Conservation (phyloP, 208 protist genomes). For the Acanthamoeba triangularis region DNA sequence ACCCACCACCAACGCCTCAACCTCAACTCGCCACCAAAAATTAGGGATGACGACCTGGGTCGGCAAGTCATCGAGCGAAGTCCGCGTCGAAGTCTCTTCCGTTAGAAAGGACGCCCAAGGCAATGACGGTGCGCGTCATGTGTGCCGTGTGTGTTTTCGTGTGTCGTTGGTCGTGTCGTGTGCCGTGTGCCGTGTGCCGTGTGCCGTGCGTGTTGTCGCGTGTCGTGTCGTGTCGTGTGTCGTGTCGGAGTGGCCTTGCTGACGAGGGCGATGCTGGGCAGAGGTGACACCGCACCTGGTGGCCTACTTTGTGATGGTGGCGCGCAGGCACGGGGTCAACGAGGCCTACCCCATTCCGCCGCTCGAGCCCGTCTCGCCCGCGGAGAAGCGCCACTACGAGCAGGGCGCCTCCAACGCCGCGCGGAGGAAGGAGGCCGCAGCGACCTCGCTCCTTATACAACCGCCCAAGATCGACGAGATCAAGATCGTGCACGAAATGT, state of each 20-base stretch:
- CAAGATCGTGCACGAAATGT: constrained; percentile 53
- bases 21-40: too few species aligned
- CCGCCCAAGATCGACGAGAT: constrained; percentile 54
- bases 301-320: constrained; percentile 74
- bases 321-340: not conserved
- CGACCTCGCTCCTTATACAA: constrained; percentile 21
- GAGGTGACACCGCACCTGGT: constrained; percentile 48
- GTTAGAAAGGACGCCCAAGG: not conserved
- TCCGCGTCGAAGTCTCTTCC: constrained; percentile 66
- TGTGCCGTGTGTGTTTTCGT: too few species aligned
- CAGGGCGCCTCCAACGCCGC: constrained; percentile 23
- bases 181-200: too few species aligned
- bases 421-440: constrained; percentile 62
- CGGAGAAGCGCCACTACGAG: constrained; percentile 48
- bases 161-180: not conserved
- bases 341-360: constrained; percentile 57
- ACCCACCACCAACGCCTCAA: not conserved
- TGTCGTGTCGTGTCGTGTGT: too few species aligned
- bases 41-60: constrained; percentile 65
- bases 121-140: not conserved
- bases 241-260: not conserved
- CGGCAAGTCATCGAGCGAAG: constrained; percentile 66
- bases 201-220: too few species aligned
- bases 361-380: constrained; percentile 4
- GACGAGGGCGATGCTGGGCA: not conserved